A percentile compares a stretch with the other conserved stretches of the same genome.
Conservation (phyloP, 2,329 filamentous ascomycete genomes). For the Colletotrichum orbiculare region DNA sequence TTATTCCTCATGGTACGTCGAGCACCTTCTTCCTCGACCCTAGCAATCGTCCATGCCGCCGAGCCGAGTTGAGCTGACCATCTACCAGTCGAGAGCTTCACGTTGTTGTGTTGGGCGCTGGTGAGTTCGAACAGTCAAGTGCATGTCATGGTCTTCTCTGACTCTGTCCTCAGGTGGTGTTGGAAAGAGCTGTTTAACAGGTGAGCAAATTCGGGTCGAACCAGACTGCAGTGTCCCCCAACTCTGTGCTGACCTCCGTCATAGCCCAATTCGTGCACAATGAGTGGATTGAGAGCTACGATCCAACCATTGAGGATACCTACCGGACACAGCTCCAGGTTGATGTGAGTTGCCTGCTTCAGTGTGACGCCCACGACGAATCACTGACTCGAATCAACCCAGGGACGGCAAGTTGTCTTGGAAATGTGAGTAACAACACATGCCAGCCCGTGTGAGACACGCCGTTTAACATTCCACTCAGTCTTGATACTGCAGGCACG, state of each 20-base stretch:
- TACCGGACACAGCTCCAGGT: conserved; percentile 82
- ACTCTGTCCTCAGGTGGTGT: conserved; percentile 69
- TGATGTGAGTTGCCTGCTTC: conserved; percentile 72
- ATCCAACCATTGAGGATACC: conserved; percentile 82
- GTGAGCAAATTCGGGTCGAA: conserved; percentile 56
- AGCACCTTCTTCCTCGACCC: background rate
- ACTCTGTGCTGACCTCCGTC: conserved; percentile 3
- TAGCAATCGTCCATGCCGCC: background rate
- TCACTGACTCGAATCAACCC: conserved; percentile 46
- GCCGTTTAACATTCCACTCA: conserved; percentile 50
- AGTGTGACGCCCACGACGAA: conserved; percentile 2
- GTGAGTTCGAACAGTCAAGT: conserved; percentile 56
- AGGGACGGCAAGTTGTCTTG: conserved; percentile 89
- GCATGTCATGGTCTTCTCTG: conserved; percentile 35
- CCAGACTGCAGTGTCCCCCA: too few species aligned
- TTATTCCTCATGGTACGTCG: conserved; percentile 37
- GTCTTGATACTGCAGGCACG: conserved; percentile 89
- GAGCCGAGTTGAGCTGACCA: conserved; percentile 4
- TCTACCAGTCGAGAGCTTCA: conserved; percentile 78
- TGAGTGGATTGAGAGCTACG: conserved; percentile 91
- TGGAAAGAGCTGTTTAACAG: conserved; percentile 91
- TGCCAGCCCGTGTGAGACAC: background rate
- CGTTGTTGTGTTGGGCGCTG: conserved; percentile 84
- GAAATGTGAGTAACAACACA: conserved; percentile 75
- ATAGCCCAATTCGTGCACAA: conserved; percentile 93